Conservation (phyloP, 2,329 filamentous ascomycete species). For the Sarocladium strictum region DNA sequence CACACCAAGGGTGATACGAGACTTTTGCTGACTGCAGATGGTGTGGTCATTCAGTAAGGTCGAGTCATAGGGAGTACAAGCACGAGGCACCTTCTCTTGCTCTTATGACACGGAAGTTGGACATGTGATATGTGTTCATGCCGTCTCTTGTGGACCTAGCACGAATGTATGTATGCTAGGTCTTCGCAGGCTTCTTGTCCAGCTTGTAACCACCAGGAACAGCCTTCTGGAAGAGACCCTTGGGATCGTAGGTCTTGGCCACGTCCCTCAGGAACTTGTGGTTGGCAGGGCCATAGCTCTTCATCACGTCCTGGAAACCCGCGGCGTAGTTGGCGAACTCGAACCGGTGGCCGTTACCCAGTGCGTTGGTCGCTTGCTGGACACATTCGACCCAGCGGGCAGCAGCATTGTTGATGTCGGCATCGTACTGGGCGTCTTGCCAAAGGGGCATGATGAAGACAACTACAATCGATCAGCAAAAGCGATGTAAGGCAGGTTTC, state of each 20-base stretch:
- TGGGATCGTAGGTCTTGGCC: constrained; percentile 26
- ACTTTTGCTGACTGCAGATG: too few species aligned
- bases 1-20: too few species aligned
- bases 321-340: constrained; percentile 31
- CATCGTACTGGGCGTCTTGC: constrained; percentile 7
- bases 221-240: constrained; percentile 24
- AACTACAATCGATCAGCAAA: neutral
- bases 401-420: constrained; percentile 9
- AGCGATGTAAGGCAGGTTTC: neutral
- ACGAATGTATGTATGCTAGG: too few species aligned
- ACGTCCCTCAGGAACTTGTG: constrained; percentile 20
- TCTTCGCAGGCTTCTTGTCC: neutral
- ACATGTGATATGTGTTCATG: too few species aligned
- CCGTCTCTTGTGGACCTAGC: too few species aligned
- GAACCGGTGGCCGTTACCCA: constrained; percentile 17
- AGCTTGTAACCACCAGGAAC: constrained; percentile 14
- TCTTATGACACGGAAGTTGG: too few species aligned
- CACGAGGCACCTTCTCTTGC: too few species aligned
- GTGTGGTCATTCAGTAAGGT: too few species aligned
- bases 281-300: constrained; percentile 26
- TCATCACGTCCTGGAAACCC: constrained; percentile 18
- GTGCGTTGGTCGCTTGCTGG: constrained; percentile 8
- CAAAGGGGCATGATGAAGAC: constrained; percentile 12
- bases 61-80: too few species aligned
- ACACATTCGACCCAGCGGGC: constrained; percentile 8